Percentiles rank a stretch among this genome's conserved stretches.
Conservation (phyloP, 331 rosid species). For the Quercus lobata region DNA sequence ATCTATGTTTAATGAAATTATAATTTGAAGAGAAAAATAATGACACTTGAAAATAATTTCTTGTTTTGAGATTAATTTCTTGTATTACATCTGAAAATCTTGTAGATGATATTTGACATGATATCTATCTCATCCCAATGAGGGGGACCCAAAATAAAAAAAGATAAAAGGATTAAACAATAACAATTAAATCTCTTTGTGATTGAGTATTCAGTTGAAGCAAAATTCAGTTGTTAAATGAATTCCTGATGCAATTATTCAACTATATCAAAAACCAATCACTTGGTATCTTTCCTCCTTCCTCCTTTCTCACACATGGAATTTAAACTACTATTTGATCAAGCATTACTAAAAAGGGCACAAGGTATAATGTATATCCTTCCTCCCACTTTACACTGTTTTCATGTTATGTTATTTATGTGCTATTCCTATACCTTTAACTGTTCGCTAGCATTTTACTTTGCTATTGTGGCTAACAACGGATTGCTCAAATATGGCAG, state of each 20-base stretch:
- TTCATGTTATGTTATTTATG: background rate
- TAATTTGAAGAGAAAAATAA: background rate
- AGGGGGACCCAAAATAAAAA: background rate
- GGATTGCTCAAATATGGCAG: constrained; percentile 12
- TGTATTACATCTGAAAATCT: background rate
- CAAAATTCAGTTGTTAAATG: background rate
- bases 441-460: background rate
- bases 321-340: background rate
- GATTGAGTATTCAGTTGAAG: background rate
- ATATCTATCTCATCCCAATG: background rate
- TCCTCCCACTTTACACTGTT: background rate
- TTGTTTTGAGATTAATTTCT: background rate
- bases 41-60: background rate
- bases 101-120: background rate
- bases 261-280: background rate
- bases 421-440: background rate
- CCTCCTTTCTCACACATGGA: background rate
- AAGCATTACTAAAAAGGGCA: background rate
- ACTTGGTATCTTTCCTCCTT: background rate
- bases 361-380: background rate
- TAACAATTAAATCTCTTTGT: no score
- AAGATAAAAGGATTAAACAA: background rate
- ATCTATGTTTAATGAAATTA: background rate
- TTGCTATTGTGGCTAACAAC: background rate
- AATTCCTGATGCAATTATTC: background rate